A percentile compares a stretch with the other conserved stretches of the same genome.
Conservation (phyloP, 1,139 yeast species). For the Protomyces arabidopsidicola region DNA sequence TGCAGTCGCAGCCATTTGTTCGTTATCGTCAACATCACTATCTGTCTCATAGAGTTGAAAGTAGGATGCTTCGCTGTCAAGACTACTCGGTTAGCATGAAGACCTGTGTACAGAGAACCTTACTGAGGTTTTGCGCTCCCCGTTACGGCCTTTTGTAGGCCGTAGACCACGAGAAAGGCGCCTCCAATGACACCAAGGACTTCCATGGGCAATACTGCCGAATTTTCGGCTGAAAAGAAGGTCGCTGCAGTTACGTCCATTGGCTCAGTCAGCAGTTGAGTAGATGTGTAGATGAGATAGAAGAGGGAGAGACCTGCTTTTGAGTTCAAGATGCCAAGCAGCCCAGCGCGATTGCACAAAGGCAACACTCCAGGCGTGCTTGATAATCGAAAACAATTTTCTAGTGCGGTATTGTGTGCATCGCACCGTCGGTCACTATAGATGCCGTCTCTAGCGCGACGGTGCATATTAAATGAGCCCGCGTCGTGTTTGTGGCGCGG, state of each 20-base stretch:
- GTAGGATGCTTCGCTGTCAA: neutral
- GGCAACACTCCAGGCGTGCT: too few species aligned
- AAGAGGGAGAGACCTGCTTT: too few species aligned
- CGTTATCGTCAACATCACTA: neutral
- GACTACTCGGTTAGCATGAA: neutral
- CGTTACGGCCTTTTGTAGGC: neutral
- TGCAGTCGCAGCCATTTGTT: too few species aligned
- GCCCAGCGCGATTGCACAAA: too few species aligned
- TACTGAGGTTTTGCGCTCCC: neutral
- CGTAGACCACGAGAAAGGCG: slow-evolving; percentile 1
- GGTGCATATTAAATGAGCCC: too few species aligned
- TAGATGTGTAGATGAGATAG: too few species aligned
- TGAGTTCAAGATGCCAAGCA: too few species aligned
- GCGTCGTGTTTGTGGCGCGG: too few species aligned
- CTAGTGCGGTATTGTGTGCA: too few species aligned
- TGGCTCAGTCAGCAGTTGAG: neutral
- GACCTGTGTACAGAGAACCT: neutral
- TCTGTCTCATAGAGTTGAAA: neutral
- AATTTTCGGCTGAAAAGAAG: neutral
- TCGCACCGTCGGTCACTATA: too few species aligned
- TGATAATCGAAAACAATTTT: too few species aligned
- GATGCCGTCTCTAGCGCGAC: too few species aligned
- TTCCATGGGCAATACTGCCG: neutral
- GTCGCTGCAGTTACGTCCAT: neutral
- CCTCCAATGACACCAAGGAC: slow-evolving; percentile 1